Conservation (phyloP, 1,284 basidiomycete species). For the Laetiporus sulphureus region DNA sequence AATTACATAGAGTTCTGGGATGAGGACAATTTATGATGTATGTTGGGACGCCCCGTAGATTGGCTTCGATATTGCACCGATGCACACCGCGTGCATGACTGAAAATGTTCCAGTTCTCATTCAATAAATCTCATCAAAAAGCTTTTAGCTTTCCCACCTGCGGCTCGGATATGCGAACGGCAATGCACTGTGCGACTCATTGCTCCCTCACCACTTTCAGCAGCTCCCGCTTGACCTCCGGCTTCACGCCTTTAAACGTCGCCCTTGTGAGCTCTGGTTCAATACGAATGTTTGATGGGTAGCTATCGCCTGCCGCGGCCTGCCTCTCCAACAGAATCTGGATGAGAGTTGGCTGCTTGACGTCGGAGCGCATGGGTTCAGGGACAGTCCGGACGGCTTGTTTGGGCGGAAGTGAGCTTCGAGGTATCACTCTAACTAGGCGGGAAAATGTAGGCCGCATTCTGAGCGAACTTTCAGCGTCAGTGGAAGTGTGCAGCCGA, state of each 20-base stretch:
- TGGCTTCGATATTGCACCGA: too few species aligned
- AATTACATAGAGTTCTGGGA: too few species aligned
- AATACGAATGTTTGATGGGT: slow-evolving; percentile 39
- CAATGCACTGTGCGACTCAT: too few species aligned
- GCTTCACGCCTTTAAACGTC: slow-evolving; percentile 30
- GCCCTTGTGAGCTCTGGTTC: slow-evolving; percentile 33
- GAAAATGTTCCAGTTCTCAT: too few species aligned
- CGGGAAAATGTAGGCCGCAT: slow-evolving; percentile 31
- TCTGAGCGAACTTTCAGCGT: not conserved
- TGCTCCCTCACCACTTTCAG: slow-evolving; percentile 34
- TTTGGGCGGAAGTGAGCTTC: slow-evolving; percentile 21
- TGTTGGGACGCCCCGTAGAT: too few species aligned
- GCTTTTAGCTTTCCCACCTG: too few species aligned
- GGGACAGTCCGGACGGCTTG: slow-evolving; percentile 20
- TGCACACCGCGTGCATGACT: too few species aligned
- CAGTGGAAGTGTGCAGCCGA: not conserved
- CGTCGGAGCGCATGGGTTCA: slow-evolving; percentile 21
- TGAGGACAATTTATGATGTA: too few species aligned
- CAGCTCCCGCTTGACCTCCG: slow-evolving; percentile 28
- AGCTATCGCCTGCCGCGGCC: slow-evolving; percentile 29
- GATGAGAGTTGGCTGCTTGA: slow-evolving; percentile 28
- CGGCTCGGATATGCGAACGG: too few species aligned
- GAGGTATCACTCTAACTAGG: slow-evolving; percentile 36
- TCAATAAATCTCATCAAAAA: too few species aligned
- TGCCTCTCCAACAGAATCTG: slow-evolving; percentile 34